A percentile compares a stretch with the other conserved stretches of the same genome.
These are phyloP conservation scores for Toxicodendron radicans DNA, from an alignment of 345 rosid species.

Conservation along the genomic window DNA sequence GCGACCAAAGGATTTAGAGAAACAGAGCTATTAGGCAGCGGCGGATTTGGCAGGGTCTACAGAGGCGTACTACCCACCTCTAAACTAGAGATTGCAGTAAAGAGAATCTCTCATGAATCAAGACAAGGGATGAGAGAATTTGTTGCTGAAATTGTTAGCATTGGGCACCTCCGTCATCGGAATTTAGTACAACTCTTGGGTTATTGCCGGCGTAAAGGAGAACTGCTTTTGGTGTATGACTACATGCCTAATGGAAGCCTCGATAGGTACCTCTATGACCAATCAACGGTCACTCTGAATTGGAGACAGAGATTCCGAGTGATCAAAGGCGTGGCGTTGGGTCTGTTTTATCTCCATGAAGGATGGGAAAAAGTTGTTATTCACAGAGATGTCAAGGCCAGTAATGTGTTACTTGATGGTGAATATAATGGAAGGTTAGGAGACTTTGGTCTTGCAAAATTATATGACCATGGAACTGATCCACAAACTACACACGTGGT, in stretches of 20 bases:
- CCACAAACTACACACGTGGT: constrained; percentile 59
- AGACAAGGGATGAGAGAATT: constrained; percentile 66
- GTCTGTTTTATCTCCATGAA: constrained; percentile 56
- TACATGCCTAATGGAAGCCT: constrained; percentile 67
- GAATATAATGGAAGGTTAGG: constrained; percentile 56
- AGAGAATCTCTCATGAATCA: constrained; percentile 61
- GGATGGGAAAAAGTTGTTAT: constrained; percentile 71
- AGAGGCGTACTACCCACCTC: constrained; percentile 49
- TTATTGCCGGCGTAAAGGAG: constrained; percentile 58
- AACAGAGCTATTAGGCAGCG: constrained; percentile 53
- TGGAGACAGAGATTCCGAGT: constrained; percentile 56
- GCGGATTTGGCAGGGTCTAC: constrained; percentile 71
- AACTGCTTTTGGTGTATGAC: constrained; percentile 60
- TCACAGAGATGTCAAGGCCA: constrained; percentile 67
- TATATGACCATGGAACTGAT: constrained; percentile 57
- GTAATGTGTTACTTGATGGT: constrained; percentile 57
- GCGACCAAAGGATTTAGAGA: constrained; percentile 71
- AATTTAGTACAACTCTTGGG: constrained; percentile 58
- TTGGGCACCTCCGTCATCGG: constrained; percentile 57
- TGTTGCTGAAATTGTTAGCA: constrained; percentile 56
- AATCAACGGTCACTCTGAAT: constrained; percentile 39
- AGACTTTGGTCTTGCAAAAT: constrained; percentile 66
- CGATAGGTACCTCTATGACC: constrained; percentile 48
- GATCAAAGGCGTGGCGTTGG: constrained; percentile 59
- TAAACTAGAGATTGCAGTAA: constrained; percentile 56